Conservation (phyloP, 345 rosid genomes). For the Eucalyptus fibrosa region DNA sequence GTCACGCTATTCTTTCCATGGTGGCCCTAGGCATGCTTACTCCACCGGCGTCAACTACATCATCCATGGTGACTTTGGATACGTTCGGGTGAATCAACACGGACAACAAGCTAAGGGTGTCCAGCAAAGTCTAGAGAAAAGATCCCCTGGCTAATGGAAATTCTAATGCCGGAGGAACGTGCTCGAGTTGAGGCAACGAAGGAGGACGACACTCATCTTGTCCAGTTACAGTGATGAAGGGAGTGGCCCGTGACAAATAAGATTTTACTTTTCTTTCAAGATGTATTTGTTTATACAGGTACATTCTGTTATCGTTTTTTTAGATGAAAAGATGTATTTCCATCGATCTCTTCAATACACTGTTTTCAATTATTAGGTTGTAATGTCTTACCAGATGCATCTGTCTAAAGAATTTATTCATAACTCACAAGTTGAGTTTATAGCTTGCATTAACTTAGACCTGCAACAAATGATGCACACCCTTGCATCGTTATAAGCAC, state of each 20-base stretch:
- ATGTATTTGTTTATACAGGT: background rate
- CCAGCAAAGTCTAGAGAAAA: background rate
- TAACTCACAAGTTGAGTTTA: no score
- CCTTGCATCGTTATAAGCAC: background rate
- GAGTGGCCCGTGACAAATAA: background rate
- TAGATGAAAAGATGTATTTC: background rate
- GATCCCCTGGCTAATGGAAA: background rate
- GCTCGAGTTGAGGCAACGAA: background rate
- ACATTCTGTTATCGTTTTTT: background rate
- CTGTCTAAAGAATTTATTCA: background rate
- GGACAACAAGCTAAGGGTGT: background rate
- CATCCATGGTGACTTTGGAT: background rate
- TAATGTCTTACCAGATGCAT: background rate
- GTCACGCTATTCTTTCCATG: background rate
- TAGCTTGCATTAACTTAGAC: no score
- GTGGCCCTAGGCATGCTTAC: background rate
- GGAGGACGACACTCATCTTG: background rate
- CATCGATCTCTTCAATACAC: background rate
- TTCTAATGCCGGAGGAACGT: background rate
- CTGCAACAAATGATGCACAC: background rate
- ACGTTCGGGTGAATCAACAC: background rate
- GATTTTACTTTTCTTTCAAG: background rate
- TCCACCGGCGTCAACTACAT: background rate
- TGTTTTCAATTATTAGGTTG: background rate
- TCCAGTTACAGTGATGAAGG: accelerated